phyloP scores from a whole-genome alignment of 208 protist genomes.

The Novymonas esmeraldas region DNA sequence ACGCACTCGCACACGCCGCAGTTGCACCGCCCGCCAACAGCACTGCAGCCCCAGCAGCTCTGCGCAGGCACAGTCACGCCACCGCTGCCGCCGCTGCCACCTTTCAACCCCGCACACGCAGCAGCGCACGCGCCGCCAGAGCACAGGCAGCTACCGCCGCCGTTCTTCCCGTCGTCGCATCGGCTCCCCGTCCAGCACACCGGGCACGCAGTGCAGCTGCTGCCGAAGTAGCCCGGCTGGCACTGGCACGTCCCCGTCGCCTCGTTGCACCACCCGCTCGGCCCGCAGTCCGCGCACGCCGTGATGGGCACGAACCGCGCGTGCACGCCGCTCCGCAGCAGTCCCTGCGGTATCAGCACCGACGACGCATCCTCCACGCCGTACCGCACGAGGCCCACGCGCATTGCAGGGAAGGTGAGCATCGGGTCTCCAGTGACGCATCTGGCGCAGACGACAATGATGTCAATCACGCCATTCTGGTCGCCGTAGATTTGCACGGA shows the following conservation, averaged over 20 bases:
- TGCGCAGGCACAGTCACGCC: neutral
- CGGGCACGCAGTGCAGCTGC: slow-evolving; percentile 26
- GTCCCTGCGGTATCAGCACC: slow-evolving; percentile 18
- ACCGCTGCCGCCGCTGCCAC: too few species aligned
- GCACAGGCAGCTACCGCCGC: slow-evolving; percentile 14
- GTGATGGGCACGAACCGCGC: slow-evolving; percentile 15
- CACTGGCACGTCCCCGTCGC: slow-evolving; percentile 25
- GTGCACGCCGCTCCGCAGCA: slow-evolving; percentile 23
- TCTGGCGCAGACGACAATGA: neutral
- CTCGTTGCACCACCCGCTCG: slow-evolving; percentile 38
- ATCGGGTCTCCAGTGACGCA: neutral
- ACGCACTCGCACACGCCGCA: slow-evolving; percentile 30
- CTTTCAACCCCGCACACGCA: too few species aligned
- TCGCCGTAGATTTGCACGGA: slow-evolving; percentile 15
- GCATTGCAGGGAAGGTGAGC: slow-evolving; percentile 29
- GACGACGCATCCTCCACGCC: slow-evolving; percentile 36
- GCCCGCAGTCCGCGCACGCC: slow-evolving; percentile 15
- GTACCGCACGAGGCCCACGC: slow-evolving; percentile 38
- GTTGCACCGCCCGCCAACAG: slow-evolving; percentile 27
- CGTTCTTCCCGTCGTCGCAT: slow-evolving; percentile 26
- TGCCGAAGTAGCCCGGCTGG: slow-evolving; percentile 28
- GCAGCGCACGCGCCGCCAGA: slow-evolving; percentile 8
- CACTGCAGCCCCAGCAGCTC: slow-evolving; percentile 12
- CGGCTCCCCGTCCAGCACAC: slow-evolving; percentile 26
- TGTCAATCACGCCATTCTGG: slow-evolving; percentile 1